These are phyloP conservation scores for Tagetes erecta DNA, from an alignment of 129 eudicot species.

Conservation along the genomic window DNA sequence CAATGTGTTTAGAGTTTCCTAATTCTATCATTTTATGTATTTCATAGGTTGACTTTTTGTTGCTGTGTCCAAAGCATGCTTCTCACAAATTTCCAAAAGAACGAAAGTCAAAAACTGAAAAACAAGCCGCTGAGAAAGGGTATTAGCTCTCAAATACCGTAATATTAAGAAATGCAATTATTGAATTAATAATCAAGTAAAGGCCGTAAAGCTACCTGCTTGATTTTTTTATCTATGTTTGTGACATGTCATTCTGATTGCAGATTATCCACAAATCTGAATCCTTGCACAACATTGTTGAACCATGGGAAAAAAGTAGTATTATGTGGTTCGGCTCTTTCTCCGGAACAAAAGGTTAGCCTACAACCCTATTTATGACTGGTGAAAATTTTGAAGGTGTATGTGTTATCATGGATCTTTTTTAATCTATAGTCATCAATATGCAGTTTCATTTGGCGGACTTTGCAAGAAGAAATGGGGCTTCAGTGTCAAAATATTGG, in stretches of 20 bases:
- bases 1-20: too few relatives aligned
- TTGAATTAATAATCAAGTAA: too few relatives aligned
- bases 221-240: neutral
- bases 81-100: constrained; percentile 67
- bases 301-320: constrained; percentile 47
- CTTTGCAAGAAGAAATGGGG: constrained; percentile 64
- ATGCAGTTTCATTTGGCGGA: constrained; percentile 55
- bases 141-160: neutral
- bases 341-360: constrained; percentile 70
- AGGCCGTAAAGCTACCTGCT: neutral
- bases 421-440: neutral
- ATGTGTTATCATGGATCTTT: neutral
- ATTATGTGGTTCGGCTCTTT: constrained; percentile 79
- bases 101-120: constrained; percentile 36
- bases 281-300: constrained; percentile 36
- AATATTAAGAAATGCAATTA: too few relatives aligned
- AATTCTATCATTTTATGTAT: too few relatives aligned
- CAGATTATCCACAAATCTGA: constrained; percentile 34
- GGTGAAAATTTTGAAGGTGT: neutral
- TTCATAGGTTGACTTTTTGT: constrained; percentile 48
- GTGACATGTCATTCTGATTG: constrained; percentile 2
- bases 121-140: constrained; percentile 26
- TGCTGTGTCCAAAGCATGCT: constrained; percentile 67
- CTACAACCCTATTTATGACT: neutral
- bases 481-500: constrained; percentile 57